These are phyloP conservation scores for Letharia lupina DNA, from an alignment of 495 filamentous ascomycete genomes.

Conservation along the genomic window DNA sequence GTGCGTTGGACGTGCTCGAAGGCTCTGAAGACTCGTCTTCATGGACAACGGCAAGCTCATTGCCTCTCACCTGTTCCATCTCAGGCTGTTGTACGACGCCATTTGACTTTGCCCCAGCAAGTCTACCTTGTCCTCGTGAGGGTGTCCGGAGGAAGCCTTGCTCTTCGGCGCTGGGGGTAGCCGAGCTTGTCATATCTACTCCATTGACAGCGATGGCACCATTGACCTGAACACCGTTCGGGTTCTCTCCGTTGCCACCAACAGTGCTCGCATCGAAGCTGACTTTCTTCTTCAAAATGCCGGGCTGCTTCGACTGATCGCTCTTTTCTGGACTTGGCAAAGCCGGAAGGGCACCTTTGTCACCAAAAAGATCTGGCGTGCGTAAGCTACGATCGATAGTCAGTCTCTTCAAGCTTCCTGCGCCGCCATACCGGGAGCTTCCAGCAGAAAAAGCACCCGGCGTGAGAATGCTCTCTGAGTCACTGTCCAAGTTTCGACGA, in stretches of 20 bases:
- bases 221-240: slow-evolving; percentile 20
- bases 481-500: slow-evolving; percentile 52
- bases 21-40: slow-evolving; percentile 50
- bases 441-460: slow-evolving; percentile 77
- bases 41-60: slow-evolving; percentile 70
- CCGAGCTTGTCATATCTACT: slow-evolving; percentile 39
- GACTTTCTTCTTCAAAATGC: slow-evolving; percentile 67
- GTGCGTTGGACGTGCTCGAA: slow-evolving; percentile 31
- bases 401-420: slow-evolving; percentile 73
- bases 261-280: slow-evolving; percentile 69
- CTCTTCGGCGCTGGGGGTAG: slow-evolving; percentile 55
- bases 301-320: slow-evolving; percentile 32
- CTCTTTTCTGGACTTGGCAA: slow-evolving; percentile 27
- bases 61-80: slow-evolving; percentile 63
- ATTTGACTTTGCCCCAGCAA: slow-evolving; percentile 41
- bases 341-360: slow-evolving; percentile 36
- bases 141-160: slow-evolving; percentile 57
- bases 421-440: slow-evolving; percentile 50
- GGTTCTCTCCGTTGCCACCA: slow-evolving; percentile 32
- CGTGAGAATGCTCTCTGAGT: slow-evolving; percentile 72
- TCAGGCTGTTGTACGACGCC: slow-evolving; percentile 45
- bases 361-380: slow-evolving; percentile 58
- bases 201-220: slow-evolving; percentile 39
- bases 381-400: slow-evolving; percentile 80
- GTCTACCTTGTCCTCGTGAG: slow-evolving; percentile 35